Evolutionary conservation across 2,329 filamentous ascomycete species (phyloP), one percentile per base, ranked within the genome.

Genomic region (Fonsecaea multimorphosa): DNA sequence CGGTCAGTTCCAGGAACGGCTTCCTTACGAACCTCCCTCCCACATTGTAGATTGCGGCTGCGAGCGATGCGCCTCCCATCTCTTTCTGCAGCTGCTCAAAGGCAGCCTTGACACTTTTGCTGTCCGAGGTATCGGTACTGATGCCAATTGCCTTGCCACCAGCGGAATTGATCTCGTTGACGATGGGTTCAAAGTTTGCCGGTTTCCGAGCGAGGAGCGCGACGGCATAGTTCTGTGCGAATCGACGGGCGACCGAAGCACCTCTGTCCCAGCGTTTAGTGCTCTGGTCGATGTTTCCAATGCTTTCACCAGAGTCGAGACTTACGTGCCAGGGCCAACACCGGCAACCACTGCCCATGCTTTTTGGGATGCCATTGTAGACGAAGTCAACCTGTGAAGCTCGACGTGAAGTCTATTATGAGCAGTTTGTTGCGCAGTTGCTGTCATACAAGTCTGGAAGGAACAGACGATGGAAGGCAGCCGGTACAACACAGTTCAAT

Each of bases 101-200:
- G 0, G 86, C 85, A 4, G 74, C 76, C 29, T 82, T 79, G 3
- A 89, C 78, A 68, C 84, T 86, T 27, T 79, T 75, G 0, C 80
- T 76, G 70, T 84, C 82, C 0, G 85, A 80, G 0, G 87, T 79
- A 69, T 89, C 87, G 7, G 86, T 83, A 68, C 83, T 85, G 72
- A 89, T 84, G 9, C 87, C 87, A 19, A 88, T 76, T 0, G 87
- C 87, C 62, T 84, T 83, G 1, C 87, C 86, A 61, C 87, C 87
- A 6, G 72, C 76, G 24, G 77, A 73, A 72, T 87, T 87, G 77
- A 89, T 89, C 68, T 89, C 86, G 44, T 83, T 73, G 16, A 86
- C 85, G 1, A 88, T 74, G 1, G 78, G 74, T 32, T 84, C 78
- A 73, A 82, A 89, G 75, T 82, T 88, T 12, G 82, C 79, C 0